Base-by-base conservation (phyloP, 1,284 basidiomycete species). In the Athelia sp. region DNA sequence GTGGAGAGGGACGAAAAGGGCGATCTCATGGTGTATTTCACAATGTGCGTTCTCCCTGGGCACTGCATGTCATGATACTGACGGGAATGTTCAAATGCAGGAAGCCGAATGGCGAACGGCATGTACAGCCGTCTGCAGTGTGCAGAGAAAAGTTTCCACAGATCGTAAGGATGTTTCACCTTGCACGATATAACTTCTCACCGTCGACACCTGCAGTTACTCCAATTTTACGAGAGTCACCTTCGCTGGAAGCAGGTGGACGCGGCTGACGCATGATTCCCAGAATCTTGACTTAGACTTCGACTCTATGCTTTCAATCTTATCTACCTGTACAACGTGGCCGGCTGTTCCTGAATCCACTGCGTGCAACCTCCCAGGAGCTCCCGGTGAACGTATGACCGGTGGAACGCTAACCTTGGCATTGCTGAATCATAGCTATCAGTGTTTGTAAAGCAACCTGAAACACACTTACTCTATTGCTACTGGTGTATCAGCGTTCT, bases 181-280 rank as follows among this genome's bases (percentile, higher is more conserved):
- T 46, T 6, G 31, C 46, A 22, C 14, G 14, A 26, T 15, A 46
- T 35, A 31, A 43, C 31, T 50, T 14, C 55, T 51, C 38, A 17
- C 46, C 15, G 23, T 45, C n/a, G 15, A 22, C 29, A 19, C 44
- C 46, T 49, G 29, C 57, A 88, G 85, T 63, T 88, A 31, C 68
- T 89, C 51, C 59, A 70, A 23, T 89, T 89, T 60, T 89, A 87
- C 52, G 84, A 88, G 62, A 60, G 67, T n/a, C 84, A 87, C 65
- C 67, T 88, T 34, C 78, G 80, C 43, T 88, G 85, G 85, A 82
- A 74, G 62, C 62, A 66, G 18, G 70, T 72, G 11, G 71, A 69
- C 29, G 64, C 62, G 36, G 47, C 52, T 3, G 59, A 58, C 31
- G 43, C 52, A 8, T 40, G 19, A 40, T 21, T n/a, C 15, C n/a